Evolutionary conservation across 345 rosid species (phyloP).

Genomic region (Eutrema japonicum): DNA sequence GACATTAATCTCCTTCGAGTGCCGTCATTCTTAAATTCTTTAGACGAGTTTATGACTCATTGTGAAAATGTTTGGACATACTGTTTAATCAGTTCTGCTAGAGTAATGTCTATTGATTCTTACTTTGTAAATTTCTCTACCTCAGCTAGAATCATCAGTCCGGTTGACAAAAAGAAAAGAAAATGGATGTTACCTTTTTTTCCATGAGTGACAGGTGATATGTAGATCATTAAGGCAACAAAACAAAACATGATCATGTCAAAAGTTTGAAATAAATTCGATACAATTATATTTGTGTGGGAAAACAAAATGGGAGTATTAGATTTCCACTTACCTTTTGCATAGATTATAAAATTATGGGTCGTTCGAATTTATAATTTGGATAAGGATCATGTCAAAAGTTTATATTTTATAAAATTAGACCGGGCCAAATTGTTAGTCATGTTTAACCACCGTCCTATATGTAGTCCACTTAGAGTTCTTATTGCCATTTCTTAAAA

Average conservation of each 20-base stretch:
- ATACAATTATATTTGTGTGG: background rate
- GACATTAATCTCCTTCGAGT: too few relatives aligned
- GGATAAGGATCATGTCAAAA: slow-evolving; percentile 8
- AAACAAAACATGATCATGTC: background rate
- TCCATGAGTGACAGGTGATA: slow-evolving; percentile 7
- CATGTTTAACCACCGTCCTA: slow-evolving; percentile 17
- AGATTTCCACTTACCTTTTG: slow-evolving; percentile 34
- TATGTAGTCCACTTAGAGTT: slow-evolving; percentile 6
- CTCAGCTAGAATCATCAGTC: background rate
- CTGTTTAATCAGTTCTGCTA: too few relatives aligned
- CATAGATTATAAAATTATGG: background rate
- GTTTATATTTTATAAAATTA: background rate
- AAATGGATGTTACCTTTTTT: background rate
- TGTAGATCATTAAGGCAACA: slow-evolving; percentile 5
- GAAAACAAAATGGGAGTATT: slow-evolving; percentile 15
- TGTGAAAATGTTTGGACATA: too few relatives aligned
- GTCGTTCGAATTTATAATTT: background rate
- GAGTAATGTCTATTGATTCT: too few relatives aligned
- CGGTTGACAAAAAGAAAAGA: background rate
- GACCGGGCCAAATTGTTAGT: background rate
- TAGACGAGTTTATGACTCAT: too few relatives aligned
- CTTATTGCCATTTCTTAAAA: background rate
- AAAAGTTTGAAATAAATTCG: background rate
- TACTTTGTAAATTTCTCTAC: too few relatives aligned
- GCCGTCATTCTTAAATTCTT: too few relatives aligned